A percentile compares a stretch with the other conserved stretches of the same genome.
Evolutionary conservation across 164 flowering plant species (phyloP).

Genomic region (Vitis labrusca): DNA sequence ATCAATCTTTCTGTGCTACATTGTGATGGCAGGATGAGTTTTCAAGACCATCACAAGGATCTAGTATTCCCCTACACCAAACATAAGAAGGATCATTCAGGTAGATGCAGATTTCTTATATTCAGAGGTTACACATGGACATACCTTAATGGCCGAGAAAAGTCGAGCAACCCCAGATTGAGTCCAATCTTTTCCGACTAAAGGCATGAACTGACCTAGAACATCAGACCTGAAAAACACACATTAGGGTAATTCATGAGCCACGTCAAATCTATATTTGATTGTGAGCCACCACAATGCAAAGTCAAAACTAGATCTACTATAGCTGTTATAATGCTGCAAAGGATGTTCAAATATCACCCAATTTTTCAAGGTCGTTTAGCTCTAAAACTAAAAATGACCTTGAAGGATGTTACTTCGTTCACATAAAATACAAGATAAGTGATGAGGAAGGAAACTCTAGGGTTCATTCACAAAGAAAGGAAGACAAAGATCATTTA

Average conservation of each 20-base stretch:
- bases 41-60: not conserved
- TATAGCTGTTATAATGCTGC: too few species aligned
- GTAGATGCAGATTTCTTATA: not conserved
- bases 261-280: not conserved
- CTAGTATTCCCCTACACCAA: not conserved
- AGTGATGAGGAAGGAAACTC: too few species aligned
- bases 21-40: not conserved
- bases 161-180: constrained; percentile 93
- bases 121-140: not conserved
- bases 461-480: too few species aligned
- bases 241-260: constrained; percentile 1
- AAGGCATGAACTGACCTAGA: constrained; percentile 98
- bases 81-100: not conserved
- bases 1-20: not conserved
- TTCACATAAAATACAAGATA: too few species aligned
- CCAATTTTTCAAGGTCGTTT: too few species aligned
- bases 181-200: constrained; percentile 96
- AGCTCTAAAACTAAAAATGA: too few species aligned
- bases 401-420: too few species aligned
- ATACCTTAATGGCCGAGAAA: constrained; percentile 92
- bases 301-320: too few species aligned
- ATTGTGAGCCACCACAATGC: not conserved
- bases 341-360: too few species aligned
- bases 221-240: constrained; percentile 79
- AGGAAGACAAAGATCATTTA: too few species aligned